Percentiles rank a stretch among this genome's conserved stretches.
Evolutionary conservation across 345 rosid genomes (phyloP).

Genomic region (Lenwebbia sp.): DNA sequence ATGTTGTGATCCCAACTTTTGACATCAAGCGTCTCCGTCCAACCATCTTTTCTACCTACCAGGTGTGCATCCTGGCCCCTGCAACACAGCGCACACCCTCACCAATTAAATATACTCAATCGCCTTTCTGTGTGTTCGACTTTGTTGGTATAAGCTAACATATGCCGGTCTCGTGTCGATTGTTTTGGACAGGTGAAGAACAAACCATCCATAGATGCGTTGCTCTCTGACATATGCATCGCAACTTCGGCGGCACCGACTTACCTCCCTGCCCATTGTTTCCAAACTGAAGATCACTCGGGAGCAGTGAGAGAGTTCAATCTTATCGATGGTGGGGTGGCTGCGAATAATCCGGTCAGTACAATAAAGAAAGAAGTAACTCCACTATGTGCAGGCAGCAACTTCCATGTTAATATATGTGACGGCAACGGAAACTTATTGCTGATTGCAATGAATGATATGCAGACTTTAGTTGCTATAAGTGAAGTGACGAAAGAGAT

Average conservation of each 20-base stretch:
- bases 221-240: constrained; percentile 4
- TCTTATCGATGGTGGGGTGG: constrained; percentile 3
- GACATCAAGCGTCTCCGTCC: constrained; percentile 13
- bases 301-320: neutral
- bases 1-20: neutral
- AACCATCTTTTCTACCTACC: constrained; percentile 12
- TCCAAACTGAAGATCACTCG: neutral
- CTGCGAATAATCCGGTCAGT: constrained; percentile 3
- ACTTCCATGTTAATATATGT: neutral
- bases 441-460: neutral
- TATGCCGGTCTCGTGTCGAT: neutral
- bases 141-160: neutral
- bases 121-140: neutral
- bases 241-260: neutral
- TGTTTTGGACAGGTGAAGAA: neutral
- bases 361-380: neutral
- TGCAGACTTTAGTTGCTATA: constrained; percentile 9
- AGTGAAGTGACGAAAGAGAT: constrained; percentile 9
- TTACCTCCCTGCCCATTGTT: constrained; percentile 1
- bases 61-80: neutral
- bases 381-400: neutral
- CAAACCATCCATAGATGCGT: neutral
- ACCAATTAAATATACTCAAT: neutral
- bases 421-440: neutral
- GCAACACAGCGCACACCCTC: neutral